Percentiles rank a stretch among this genome's conserved stretches.
Evolutionary conservation across 2,329 filamentous ascomycete genomes (phyloP).

Genomic region (Moelleriella libera): DNA sequence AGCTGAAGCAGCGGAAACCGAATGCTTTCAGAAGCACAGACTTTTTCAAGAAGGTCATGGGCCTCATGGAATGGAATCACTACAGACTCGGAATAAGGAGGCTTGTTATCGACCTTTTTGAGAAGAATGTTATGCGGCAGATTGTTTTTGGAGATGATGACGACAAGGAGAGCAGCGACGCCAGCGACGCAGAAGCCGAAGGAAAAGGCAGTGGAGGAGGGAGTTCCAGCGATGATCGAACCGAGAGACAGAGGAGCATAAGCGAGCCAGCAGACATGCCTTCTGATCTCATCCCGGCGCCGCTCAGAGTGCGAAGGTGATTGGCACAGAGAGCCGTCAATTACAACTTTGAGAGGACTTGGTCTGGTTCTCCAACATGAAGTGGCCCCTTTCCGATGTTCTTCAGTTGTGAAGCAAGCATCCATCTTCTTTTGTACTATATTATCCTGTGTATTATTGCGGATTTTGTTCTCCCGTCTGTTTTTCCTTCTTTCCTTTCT

Average conservation of each 20-base stretch:
- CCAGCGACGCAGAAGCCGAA: conserved; percentile 34
- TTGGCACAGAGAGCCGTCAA: background rate
- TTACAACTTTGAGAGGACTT: too few relatives aligned
- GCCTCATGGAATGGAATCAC: conserved; percentile 75
- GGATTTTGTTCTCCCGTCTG: too few relatives aligned
- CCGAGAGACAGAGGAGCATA: conserved; percentile 43
- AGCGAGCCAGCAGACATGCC: conserved; percentile 25
- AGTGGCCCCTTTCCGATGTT: too few relatives aligned
- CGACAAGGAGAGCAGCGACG: conserved; percentile 46
- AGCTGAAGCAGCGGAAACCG: conserved; percentile 64
- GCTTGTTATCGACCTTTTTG: conserved; percentile 88
- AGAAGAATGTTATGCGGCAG: conserved; percentile 71
- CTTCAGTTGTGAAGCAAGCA: too few relatives aligned
- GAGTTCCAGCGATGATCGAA: conserved; percentile 37
- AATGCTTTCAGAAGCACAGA: conserved; percentile 60
- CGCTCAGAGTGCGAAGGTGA: conserved; percentile 17
- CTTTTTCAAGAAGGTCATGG: conserved; percentile 76
- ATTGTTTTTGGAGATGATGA: conserved; percentile 56
- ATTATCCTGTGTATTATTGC: too few relatives aligned
- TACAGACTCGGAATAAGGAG: conserved; percentile 77
- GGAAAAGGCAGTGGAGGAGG: conserved; percentile 41
- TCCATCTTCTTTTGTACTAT: too few relatives aligned
- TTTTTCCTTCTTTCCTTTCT: too few relatives aligned
- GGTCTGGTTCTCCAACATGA: too few relatives aligned
- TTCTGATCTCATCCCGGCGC: conserved; percentile 18